Conservation (phyloP, 176 grass and related monocot genomes). For the Carex cristatella region DNA sequence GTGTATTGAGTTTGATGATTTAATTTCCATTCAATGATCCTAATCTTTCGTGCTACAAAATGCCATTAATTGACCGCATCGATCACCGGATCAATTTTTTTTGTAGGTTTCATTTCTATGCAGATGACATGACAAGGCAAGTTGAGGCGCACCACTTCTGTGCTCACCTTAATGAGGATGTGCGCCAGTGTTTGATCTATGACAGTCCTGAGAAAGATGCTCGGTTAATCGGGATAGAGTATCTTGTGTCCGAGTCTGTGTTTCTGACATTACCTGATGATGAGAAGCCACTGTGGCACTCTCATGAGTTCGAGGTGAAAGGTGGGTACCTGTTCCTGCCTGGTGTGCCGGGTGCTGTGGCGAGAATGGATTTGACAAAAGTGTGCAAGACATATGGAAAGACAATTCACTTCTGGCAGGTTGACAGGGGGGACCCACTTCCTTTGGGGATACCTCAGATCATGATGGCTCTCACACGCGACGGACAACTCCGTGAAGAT, state of each 20-base stretch:
- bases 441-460: slow-evolving; percentile 57
- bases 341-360: slow-evolving; percentile 40
- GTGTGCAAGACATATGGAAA: slow-evolving; percentile 71
- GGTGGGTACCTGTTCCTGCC: slow-evolving; percentile 67
- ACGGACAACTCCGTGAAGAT: slow-evolving; percentile 52
- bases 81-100: too few relatives aligned
- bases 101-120: slow-evolving; percentile 74
- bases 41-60: not conserved
- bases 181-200: slow-evolving; percentile 82
- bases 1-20: not conserved
- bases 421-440: slow-evolving; percentile 71
- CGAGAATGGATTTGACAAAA: slow-evolving; percentile 52
- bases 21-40: not conserved
- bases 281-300: slow-evolving; percentile 89
- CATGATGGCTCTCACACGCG: slow-evolving; percentile 77
- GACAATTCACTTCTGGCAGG: slow-evolving; percentile 88
- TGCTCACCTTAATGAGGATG: slow-evolving; percentile 66
- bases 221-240: slow-evolving; percentile 76
- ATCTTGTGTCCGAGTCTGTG: slow-evolving; percentile 43
- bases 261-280: slow-evolving; percentile 74
- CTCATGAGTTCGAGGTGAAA: slow-evolving; percentile 87
- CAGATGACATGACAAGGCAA: slow-evolving; percentile 69
- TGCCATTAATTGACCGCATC: not conserved
- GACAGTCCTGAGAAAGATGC: slow-evolving; percentile 46
- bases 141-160: slow-evolving; percentile 92